These are phyloP conservation scores for Persicaria tinctoria DNA, from an alignment of 148 eudicot genomes.

Conservation along the genomic window DNA sequence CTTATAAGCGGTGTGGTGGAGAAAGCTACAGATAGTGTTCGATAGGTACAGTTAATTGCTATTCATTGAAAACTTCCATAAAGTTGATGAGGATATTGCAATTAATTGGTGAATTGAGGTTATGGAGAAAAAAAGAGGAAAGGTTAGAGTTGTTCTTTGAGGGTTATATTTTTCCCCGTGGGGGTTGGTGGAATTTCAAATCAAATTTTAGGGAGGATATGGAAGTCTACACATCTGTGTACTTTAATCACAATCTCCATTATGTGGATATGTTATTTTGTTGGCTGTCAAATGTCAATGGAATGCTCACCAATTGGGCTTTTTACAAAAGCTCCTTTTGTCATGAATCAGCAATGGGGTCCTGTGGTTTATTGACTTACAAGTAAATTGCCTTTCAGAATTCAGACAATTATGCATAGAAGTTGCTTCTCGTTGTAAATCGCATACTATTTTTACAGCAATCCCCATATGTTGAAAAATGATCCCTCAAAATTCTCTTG, in stretches of 20 bases:
- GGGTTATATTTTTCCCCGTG: no score
- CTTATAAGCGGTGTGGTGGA: no score
- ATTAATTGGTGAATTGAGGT: not conserved
- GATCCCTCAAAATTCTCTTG: constrained; percentile 10
- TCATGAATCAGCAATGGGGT: not conserved
- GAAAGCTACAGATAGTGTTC: not conserved
- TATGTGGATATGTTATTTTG: not conserved
- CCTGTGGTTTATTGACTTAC: not conserved
- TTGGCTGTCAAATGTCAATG: not conserved
- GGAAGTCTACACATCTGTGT: no score
- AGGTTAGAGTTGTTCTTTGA: no score
- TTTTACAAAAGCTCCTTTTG: not conserved
- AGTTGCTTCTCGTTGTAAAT: not conserved
- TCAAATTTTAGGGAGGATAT: no score
- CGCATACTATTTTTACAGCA: not conserved
- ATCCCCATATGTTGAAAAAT: not conserved
- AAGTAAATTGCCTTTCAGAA: not conserved
- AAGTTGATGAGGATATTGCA: not conserved
- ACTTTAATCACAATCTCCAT: not conserved
- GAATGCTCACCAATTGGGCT: not conserved
- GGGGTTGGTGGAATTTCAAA: no score
- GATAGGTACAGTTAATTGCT: not conserved
- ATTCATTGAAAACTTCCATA: not conserved
- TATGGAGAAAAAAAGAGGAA: not conserved
- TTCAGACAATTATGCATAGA: not conserved